phyloP scores from a whole-genome alignment of 2,329 filamentous ascomycete genomes.

The Epichloe aotearoae region DNA sequence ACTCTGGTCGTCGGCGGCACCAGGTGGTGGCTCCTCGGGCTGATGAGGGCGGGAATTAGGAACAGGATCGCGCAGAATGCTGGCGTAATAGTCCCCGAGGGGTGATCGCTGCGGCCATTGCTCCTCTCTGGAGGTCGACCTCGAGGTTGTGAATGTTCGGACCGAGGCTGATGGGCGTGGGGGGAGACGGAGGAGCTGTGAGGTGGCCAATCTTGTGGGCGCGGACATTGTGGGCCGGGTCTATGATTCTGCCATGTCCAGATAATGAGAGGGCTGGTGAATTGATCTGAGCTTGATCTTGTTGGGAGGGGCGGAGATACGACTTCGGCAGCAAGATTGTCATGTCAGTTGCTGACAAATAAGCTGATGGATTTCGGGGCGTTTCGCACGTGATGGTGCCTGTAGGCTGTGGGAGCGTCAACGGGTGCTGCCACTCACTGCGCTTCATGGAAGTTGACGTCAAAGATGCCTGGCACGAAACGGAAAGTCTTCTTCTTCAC shows the following conservation, averaged over 20 bases:
- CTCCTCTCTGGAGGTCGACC: conserved; percentile 10
- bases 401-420: not conserved
- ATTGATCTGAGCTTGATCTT: not conserved
- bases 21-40: conserved; percentile 30
- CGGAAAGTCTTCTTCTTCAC: too few relatives aligned
- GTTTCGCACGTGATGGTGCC: not conserved
- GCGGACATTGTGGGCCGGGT: conserved; percentile 15
- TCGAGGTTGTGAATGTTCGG: conserved; percentile 17
- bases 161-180: conserved; percentile 10
- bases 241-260: not conserved
- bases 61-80: conserved; percentile 35
- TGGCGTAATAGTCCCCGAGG: conserved; percentile 45
- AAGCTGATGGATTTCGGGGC: not conserved
- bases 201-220: conserved; percentile 16
- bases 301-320: not conserved
- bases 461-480: too few relatives aligned
- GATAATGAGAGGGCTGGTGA: too few relatives aligned
- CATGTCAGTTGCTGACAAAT: not conserved
- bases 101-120: conserved; percentile 29
- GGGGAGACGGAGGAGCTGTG: conserved; percentile 18
- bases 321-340: not conserved
- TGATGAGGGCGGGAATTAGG: conserved; percentile 26
- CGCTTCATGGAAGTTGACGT: too few relatives aligned
- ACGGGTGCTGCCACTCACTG: too few relatives aligned
- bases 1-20: conserved; percentile 20